Percentiles rank a stretch among this genome's conserved stretches.
These are phyloP conservation scores for Stenogyne calaminthoides DNA, from an alignment of 305 asterid species.

Conservation along the genomic window DNA sequence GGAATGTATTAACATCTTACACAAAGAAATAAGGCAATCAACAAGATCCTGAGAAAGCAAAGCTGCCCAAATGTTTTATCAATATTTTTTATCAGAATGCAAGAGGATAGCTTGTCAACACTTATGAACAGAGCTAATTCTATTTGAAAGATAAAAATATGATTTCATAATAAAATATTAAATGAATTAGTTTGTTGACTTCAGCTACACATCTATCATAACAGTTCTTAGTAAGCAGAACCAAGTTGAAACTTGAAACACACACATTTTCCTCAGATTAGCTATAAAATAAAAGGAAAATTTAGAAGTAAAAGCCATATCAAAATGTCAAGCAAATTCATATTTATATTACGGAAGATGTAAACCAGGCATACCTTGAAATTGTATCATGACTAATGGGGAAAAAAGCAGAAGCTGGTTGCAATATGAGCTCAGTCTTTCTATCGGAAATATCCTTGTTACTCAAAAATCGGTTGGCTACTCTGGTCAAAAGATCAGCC, in stretches of 20 bases:
- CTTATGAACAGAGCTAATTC: not conserved
- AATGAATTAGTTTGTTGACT: not conserved
- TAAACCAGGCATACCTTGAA: conserved; percentile 54
- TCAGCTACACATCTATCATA: conserved; percentile 4
- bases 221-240: not conserved
- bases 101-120: conserved; percentile 1
- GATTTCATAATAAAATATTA: not conserved
- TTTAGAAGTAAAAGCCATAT: not conserved
- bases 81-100: not conserved
- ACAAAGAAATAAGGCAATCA: not conserved
- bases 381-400: conserved; percentile 55
- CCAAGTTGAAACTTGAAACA: not conserved
- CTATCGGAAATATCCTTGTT: conserved; percentile 40
- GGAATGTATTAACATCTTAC: not conserved
- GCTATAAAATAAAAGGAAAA: not conserved
- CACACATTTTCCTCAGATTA: not conserved
- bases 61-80: not conserved
- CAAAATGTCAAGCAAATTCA: not conserved
- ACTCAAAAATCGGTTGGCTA: conserved; percentile 51
- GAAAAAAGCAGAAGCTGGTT: conserved; percentile 60
- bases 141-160: not conserved
- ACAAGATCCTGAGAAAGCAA: not conserved
- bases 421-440: conserved; percentile 54
- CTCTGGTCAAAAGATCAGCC: conserved; percentile 86
- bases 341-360: not conserved